phyloP scores from a whole-genome alignment of 129 eudicot genomes.

The Solidago caesia region DNA sequence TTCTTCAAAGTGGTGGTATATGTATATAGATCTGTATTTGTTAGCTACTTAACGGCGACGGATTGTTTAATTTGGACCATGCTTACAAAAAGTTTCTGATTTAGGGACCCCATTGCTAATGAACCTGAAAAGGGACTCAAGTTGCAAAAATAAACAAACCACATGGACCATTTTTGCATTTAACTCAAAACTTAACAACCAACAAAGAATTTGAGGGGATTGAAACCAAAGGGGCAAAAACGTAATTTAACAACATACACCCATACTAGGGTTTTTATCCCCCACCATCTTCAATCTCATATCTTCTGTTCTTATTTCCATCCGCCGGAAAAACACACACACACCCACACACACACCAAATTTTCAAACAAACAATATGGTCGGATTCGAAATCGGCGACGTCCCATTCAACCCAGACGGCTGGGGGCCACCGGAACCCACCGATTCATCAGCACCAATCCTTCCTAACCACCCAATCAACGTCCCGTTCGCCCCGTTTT shows the following conservation, averaged over 20 bases:
- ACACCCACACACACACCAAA: neutral
- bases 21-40: no score
- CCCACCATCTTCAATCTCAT: neutral
- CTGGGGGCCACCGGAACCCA: constrained; percentile 82
- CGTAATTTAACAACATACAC: neutral
- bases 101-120: no score
- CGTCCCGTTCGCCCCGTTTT: constrained; percentile 87
- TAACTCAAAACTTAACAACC: no score
- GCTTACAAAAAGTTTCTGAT: no score
- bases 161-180: no score
- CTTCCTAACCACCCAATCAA: constrained; percentile 47
- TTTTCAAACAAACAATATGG: constrained; percentile 27
- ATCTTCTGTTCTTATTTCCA: no score
- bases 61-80: no score
- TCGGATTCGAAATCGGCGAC: constrained; percentile 53
- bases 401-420: constrained; percentile 92
- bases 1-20: no score
- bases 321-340: neutral
- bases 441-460: constrained; percentile 24
- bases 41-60: no score
- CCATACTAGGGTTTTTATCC: constrained; percentile 17
- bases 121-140: no score
- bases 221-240: neutral
- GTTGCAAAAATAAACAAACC: no score
- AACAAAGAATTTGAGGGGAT: no score